Percentiles rank a stretch among this genome's conserved stretches.
Evolutionary conservation across 176 grass and related monocot genomes (phyloP).

Genomic region (Pontederia paniculata): DNA sequence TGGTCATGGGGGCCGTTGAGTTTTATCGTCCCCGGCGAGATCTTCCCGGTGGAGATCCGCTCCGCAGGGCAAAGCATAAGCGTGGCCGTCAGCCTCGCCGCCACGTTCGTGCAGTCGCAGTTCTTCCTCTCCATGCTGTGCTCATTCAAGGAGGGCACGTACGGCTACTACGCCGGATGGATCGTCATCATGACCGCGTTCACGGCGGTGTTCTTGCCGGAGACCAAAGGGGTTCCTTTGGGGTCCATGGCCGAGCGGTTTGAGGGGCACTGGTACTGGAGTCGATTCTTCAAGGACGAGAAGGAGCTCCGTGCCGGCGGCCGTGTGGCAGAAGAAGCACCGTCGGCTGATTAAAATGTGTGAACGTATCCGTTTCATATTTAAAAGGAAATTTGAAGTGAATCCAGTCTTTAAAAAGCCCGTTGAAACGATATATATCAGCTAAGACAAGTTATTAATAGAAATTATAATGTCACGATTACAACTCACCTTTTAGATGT

Average conservation of each 20-base stretch:
- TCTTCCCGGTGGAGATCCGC: slow-evolving; percentile 74
- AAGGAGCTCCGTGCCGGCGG: neutral
- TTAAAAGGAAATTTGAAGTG: too few species aligned
- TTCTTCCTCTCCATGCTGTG: slow-evolving; percentile 80
- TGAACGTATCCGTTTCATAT: too few species aligned
- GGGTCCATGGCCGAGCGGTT: slow-evolving; percentile 55
- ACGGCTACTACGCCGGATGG: slow-evolving; percentile 59
- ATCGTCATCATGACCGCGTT: slow-evolving; percentile 59
- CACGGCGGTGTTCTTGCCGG: slow-evolving; percentile 49
- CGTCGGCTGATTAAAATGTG: too few species aligned
- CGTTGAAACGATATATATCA: too few species aligned
- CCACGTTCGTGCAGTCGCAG: slow-evolving; percentile 72
- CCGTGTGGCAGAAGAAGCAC: too few species aligned
- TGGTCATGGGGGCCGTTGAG: slow-evolving; percentile 74
- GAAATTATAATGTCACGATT: too few species aligned
- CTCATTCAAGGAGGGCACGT: slow-evolving; percentile 50
- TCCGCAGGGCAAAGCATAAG: slow-evolving; percentile 68
- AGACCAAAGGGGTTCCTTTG: slow-evolving; percentile 63
- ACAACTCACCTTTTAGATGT: too few species aligned
- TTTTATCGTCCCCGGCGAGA: slow-evolving; percentile 62
- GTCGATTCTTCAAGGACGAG: slow-evolving; percentile 20
- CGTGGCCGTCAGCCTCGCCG: slow-evolving; percentile 35
- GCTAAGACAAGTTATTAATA: too few species aligned
- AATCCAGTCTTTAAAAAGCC: too few species aligned
- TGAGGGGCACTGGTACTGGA: slow-evolving; percentile 46